Conservation (phyloP, 2,329 filamentous ascomycete genomes). For the Cladosporium cucumerinum region DNA sequence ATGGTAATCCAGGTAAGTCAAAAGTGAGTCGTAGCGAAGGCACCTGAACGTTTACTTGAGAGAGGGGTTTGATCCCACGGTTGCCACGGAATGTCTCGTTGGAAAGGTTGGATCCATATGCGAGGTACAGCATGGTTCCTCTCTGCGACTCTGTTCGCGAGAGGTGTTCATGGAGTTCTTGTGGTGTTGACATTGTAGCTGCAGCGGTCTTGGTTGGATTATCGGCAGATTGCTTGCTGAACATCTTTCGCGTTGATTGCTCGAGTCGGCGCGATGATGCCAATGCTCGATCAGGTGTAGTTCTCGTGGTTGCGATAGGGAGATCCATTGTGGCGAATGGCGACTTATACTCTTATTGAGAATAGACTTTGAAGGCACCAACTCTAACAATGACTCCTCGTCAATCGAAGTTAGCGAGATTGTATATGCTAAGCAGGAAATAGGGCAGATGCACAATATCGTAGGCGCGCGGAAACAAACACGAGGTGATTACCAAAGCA, state of each 20-base stretch:
- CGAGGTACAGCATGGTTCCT: conserved; percentile 44
- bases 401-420: background rate
- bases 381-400: background rate
- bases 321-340: conserved; percentile 4
- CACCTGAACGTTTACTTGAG: conserved; percentile 75
- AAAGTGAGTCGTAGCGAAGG: conserved; percentile 78
- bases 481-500: conserved; percentile 7
- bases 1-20: conserved; percentile 80
- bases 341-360: background rate
- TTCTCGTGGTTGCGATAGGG: background rate
- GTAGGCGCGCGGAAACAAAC: background rate
- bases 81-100: conserved; percentile 73
- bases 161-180: conserved; percentile 7
- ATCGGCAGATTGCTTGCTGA: background rate
- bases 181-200: background rate
- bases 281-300: conserved; percentile 8
- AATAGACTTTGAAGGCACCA: background rate
- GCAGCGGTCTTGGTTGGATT: background rate
- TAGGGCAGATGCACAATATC: background rate
- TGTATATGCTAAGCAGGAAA: background rate
- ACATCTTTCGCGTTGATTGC: background rate
- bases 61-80: conserved; percentile 77
- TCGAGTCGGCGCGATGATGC: conserved; percentile 1
- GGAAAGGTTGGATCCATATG: conserved; percentile 87
- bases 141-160: conserved; percentile 3